Evolutionary conservation across 202 grass and related monocot species (phyloP).

Genomic region (Carex arenaria): DNA sequence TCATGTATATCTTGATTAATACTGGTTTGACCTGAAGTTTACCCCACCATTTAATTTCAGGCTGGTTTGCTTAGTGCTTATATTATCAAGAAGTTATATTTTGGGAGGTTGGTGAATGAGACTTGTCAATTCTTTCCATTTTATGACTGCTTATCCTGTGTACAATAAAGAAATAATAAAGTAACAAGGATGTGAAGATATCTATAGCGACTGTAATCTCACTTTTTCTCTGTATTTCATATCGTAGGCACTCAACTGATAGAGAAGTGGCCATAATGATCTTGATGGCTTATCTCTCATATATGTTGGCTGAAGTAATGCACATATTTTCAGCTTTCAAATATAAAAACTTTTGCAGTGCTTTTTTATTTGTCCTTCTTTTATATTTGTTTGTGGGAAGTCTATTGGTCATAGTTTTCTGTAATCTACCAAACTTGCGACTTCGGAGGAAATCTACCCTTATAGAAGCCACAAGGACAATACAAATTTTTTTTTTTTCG

Average conservation of each 20-base stretch:
- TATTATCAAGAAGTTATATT: slow-evolving; percentile 84
- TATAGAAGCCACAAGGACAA: background rate
- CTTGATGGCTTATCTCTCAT: slow-evolving; percentile 90
- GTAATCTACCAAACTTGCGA: background rate
- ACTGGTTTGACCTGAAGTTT: background rate
- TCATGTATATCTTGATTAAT: slow-evolving; percentile 22
- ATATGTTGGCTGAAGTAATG: slow-evolving; percentile 89
- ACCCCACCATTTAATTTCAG: slow-evolving; percentile 33
- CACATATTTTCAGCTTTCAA: slow-evolving; percentile 18
- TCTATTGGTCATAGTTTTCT: background rate
- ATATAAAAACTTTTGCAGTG: background rate
- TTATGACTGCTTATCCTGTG: background rate
- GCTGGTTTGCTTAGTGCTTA: slow-evolving; percentile 83
- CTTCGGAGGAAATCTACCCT: background rate
- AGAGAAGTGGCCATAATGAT: slow-evolving; percentile 97
- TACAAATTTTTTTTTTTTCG: background rate
- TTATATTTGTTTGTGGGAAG: background rate
- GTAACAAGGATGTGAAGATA: background rate
- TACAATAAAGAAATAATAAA: background rate
- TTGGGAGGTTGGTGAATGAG: slow-evolving; percentile 61
- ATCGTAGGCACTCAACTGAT: slow-evolving; percentile 78
- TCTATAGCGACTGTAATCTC: background rate
- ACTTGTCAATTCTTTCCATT: slow-evolving; percentile 10
- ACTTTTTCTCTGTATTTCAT: slow-evolving; percentile 19
- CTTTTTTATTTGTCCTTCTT: background rate